Percentiles rank a stretch among this genome's conserved stretches.
Evolutionary conservation across 495 filamentous ascomycete genomes (phyloP).

Genomic region (Neurospora sp.): DNA sequence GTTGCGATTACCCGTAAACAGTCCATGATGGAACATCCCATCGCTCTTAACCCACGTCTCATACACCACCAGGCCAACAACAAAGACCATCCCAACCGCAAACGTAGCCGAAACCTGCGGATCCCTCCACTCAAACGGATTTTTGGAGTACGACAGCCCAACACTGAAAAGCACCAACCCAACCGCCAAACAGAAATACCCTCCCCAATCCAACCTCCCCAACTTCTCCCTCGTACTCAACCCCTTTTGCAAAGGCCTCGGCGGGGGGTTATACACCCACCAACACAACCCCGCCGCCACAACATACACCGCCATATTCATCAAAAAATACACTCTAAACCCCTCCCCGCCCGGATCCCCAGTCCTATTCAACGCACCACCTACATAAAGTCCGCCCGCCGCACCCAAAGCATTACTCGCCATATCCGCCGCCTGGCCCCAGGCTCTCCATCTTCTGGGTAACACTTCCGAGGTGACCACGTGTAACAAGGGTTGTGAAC

Average conservation of each 20-base stretch:
- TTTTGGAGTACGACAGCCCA: conserved; percentile 25
- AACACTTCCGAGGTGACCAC: conserved; percentile 26
- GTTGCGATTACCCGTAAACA: conserved; percentile 22
- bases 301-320: conserved; percentile 13
- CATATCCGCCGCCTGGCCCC: conserved; percentile 21
- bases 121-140: conserved; percentile 25
- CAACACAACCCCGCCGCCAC: conserved; percentile 10
- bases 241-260: conserved; percentile 1
- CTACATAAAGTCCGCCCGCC: conserved; percentile 9
- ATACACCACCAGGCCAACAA: conserved; percentile 13
- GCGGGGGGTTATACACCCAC: conserved; percentile 19
- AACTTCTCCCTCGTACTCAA: conserved; percentile 19
- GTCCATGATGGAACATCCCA: conserved; percentile 28
- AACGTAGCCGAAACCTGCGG: conserved; percentile 21
- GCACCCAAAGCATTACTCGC: conserved; percentile 11
- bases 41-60: conserved; percentile 21
- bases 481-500: conserved; percentile 26
- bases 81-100: conserved; percentile 15
- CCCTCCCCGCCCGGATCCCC: conserved; percentile 13
- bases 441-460: conserved; percentile 18
- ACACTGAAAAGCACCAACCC: conserved; percentile 23
- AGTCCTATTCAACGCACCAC: conserved; percentile 18
- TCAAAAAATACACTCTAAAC: conserved; percentile 24
- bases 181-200: conserved; percentile 18
- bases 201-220: conserved; percentile 24